phyloP scores from a whole-genome alignment of 805 yeast genomes.

The Sugiyamaella boreocaroliniensis region DNA sequence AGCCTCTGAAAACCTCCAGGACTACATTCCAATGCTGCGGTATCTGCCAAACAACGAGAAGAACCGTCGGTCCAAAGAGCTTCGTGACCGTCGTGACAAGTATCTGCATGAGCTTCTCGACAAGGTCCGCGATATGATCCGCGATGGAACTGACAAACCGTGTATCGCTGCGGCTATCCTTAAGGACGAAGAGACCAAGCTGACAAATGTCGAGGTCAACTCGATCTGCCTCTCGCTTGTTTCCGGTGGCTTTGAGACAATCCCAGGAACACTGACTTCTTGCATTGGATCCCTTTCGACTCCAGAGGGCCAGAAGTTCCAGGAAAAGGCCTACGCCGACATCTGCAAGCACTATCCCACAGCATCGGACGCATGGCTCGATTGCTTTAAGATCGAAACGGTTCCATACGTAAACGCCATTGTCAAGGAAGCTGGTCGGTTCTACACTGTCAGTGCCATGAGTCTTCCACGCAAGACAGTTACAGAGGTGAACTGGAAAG shows the following conservation, averaged over 20 bases:
- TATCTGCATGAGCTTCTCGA: conserved; percentile 30
- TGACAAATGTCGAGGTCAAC: conserved; percentile 38
- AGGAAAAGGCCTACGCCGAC: conserved; percentile 39
- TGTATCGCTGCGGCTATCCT: conserved; percentile 34
- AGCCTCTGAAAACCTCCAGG: conserved; percentile 35
- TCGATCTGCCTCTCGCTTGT: conserved; percentile 66
- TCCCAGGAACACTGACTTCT: conserved; percentile 56
- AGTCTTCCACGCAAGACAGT: conserved; percentile 59
- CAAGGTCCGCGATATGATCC: conserved; percentile 26
- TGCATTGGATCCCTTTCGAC: conserved; percentile 52
- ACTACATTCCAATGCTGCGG: conserved; percentile 33
- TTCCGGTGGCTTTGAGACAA: conserved; percentile 71
- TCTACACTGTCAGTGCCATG: conserved; percentile 60
- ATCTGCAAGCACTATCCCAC: conserved; percentile 33
- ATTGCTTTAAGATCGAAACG: conserved; percentile 24
- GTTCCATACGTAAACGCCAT: conserved; percentile 52
- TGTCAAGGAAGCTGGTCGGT: conserved; percentile 56
- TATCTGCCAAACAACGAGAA: conserved; percentile 30
- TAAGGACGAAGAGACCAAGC: conserved; percentile 24
- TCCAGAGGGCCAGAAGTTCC: conserved; percentile 35
- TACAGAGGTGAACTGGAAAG: conserved; percentile 38
- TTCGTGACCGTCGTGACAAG: conserved; percentile 29
- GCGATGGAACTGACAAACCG: conserved; percentile 27
- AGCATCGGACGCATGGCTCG: conserved; percentile 23
- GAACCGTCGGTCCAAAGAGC: conserved; percentile 24